These are phyloP conservation scores for Umbilicus rupestris DNA, from an alignment of 164 flowering plant species.

Conservation along the genomic window DNA sequence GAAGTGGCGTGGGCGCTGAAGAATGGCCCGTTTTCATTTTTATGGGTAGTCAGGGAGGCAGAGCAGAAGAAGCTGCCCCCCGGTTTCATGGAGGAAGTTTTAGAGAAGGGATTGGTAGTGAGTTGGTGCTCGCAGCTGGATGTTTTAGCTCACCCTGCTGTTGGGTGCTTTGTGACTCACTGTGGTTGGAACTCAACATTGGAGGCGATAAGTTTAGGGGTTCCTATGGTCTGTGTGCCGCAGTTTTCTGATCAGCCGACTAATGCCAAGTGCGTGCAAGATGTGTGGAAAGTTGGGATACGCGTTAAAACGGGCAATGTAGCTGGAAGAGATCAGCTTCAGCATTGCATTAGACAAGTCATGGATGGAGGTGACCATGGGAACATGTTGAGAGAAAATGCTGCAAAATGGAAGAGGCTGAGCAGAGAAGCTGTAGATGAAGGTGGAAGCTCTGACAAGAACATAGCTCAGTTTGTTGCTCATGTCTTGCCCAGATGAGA, in stretches of 20 bases:
- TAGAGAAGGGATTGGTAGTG: slow-evolving; percentile 24
- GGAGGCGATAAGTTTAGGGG: slow-evolving; percentile 36
- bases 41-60: slow-evolving; percentile 33
- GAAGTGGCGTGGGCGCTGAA: slow-evolving; percentile 14
- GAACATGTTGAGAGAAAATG: slow-evolving; percentile 20
- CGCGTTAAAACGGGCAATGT: slow-evolving; percentile 21
- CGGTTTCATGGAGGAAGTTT: slow-evolving; percentile 18
- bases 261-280: slow-evolving; percentile 30
- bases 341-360: slow-evolving; percentile 14
- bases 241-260: slow-evolving; percentile 31
- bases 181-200: slow-evolving; percentile 39
- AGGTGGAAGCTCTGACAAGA: slow-evolving; percentile 19
- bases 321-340: slow-evolving; percentile 21
- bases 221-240: slow-evolving; percentile 33
- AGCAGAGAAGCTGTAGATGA: slow-evolving; percentile 2
- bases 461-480: slow-evolving; percentile 25
- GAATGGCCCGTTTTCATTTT: slow-evolving; percentile 9
- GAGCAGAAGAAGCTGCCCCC: slow-evolving; percentile 27
- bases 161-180: slow-evolving; percentile 37
- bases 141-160: slow-evolving; percentile 24
- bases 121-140: slow-evolving; percentile 32
- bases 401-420: slow-evolving; percentile 22
- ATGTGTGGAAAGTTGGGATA: slow-evolving; percentile 34
- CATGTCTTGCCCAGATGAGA: neutral
- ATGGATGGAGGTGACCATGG: slow-evolving; percentile 14